Evolutionary conservation across 768 basidiomycete species (phyloP).

Genomic region (Leucosporidium scottii): DNA sequence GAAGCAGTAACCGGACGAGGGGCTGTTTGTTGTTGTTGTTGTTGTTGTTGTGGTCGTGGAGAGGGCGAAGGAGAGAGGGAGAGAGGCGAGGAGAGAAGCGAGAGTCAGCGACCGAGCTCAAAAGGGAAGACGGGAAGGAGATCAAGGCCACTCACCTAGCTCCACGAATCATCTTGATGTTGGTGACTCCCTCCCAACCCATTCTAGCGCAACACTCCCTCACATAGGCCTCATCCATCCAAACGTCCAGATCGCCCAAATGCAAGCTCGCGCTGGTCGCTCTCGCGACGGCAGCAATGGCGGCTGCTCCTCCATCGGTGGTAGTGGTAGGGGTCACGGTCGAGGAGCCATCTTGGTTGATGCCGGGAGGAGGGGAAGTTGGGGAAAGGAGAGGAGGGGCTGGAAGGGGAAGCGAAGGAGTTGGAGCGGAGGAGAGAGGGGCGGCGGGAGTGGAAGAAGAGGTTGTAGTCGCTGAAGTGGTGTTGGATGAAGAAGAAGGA

Average conservation of each 20-base stretch:
- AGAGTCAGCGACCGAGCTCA: neutral
- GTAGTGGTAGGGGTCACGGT: neutral
- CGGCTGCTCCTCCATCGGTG: conserved; percentile 2
- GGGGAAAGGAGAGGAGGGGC: conserved; percentile 16
- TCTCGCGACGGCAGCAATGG: conserved; percentile 1
- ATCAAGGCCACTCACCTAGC: conserved; percentile 39
- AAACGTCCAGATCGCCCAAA: conserved; percentile 78
- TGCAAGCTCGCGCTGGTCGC: conserved; percentile 26
- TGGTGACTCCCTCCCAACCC: conserved; percentile 61
- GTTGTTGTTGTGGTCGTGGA: neutral
- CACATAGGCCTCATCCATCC: conserved; percentile 96
- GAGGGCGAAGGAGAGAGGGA: conserved; percentile 60
- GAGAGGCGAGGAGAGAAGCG: neutral
- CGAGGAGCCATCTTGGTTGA: neutral
- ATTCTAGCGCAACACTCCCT: conserved; percentile 77
- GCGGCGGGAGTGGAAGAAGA: neutral
- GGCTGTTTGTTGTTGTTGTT: too few species aligned
- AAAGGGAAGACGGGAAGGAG: neutral
- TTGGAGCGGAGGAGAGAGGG: neutral
- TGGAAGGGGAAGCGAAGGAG: conserved; percentile 8
- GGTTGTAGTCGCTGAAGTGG: neutral
- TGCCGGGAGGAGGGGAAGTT: neutral
- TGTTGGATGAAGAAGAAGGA: neutral
- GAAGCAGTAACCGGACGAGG: conserved; percentile 79
- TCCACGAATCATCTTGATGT: conserved; percentile 63